A percentile compares a stretch with the other conserved stretches of the same genome.
phyloP scores from a whole-genome alignment of 495 filamentous ascomycete genomes.

The Hypoxylon lenormandii region DNA sequence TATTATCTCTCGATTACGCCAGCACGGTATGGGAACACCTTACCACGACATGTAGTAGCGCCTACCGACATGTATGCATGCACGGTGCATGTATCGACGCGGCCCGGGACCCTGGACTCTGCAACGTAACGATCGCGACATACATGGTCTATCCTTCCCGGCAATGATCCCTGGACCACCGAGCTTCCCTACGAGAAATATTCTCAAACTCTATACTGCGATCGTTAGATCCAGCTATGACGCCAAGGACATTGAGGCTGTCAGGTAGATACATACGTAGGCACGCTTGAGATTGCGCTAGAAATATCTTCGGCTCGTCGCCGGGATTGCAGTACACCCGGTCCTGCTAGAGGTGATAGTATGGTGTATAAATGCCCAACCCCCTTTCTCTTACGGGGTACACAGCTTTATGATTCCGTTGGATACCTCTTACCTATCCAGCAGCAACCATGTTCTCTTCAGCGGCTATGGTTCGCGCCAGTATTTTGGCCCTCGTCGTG shows the following conservation, averaged over 20 bases:
- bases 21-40: no score
- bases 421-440: no score
- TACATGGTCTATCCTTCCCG: not conserved
- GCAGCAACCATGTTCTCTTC: conserved; percentile 36
- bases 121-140: conserved; percentile 27
- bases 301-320: no score
- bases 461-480: conserved; percentile 28
- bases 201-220: not conserved
- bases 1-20: not conserved
- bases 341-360: no score
- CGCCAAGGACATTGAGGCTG: not conserved
- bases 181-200: not conserved
- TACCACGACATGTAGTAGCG: no score
- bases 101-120: not conserved
- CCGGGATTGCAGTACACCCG: no score
- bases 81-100: no score
- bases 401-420: no score
- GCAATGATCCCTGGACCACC: not conserved
- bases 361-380: no score
- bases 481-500: conserved; percentile 44
- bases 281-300: no score
- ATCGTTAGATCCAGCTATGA: conserved; percentile 7
- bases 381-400: not conserved
- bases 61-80: no score
- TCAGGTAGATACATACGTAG: not conserved